Conservation (phyloP, 768 basidiomycete genomes). For the Hypholoma fasciculare region DNA sequence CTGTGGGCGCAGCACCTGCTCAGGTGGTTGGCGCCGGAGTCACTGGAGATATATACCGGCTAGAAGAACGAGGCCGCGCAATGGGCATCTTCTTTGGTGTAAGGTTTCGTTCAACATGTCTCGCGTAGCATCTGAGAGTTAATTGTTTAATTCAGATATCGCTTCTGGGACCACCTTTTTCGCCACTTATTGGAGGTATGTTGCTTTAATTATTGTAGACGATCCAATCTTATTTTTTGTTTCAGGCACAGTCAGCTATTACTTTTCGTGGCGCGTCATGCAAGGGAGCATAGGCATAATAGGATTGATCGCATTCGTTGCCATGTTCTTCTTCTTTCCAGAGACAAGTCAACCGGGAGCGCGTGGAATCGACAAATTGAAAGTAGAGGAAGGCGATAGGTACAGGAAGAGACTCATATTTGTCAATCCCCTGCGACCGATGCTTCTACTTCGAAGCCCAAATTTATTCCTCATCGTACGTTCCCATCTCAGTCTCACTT, state of each 20-base stretch:
- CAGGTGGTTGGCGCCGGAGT: slow-evolving; percentile 58
- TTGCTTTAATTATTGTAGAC: neutral
- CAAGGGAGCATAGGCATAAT: slow-evolving; percentile 45
- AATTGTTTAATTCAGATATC: slow-evolving; percentile 34
- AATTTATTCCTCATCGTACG: slow-evolving; percentile 56
- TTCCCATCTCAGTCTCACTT: neutral
- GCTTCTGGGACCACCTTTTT: slow-evolving; percentile 55
- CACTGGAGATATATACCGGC: slow-evolving; percentile 65
- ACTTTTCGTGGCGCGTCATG: slow-evolving; percentile 66
- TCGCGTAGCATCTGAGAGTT: neutral
- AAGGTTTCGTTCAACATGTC: neutral
- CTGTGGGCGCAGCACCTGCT: slow-evolving; percentile 59
- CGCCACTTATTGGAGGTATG: slow-evolving; percentile 57
- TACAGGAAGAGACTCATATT: slow-evolving; percentile 34
- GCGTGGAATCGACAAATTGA: slow-evolving; percentile 50
- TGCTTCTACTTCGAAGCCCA: slow-evolving; percentile 57
- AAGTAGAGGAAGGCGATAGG: slow-evolving; percentile 11
- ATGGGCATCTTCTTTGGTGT: slow-evolving; percentile 63
- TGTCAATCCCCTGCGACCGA: slow-evolving; percentile 59
- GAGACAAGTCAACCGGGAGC: slow-evolving; percentile 68
- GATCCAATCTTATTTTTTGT: neutral
- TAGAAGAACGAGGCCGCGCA: slow-evolving; percentile 60
- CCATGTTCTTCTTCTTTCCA: slow-evolving; percentile 50
- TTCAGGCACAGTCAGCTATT: slow-evolving; percentile 51
- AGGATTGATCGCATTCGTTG: slow-evolving; percentile 37